These are phyloP conservation scores for Wickerhamiella azymoides DNA, from an alignment of 805 yeast genomes.

Conservation along the genomic window DNA sequence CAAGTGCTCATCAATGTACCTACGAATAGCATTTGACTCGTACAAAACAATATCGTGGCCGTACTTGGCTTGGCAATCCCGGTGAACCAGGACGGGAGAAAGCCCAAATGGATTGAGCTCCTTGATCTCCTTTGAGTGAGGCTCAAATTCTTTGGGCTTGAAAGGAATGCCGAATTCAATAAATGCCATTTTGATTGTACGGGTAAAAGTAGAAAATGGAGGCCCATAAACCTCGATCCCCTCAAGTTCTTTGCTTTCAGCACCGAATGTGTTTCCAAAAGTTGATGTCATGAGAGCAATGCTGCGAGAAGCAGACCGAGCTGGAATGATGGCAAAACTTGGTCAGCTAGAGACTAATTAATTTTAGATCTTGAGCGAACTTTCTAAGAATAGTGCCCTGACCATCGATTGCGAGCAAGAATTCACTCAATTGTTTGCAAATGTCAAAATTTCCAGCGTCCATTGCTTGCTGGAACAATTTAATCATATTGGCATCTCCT, in stretches of 20 bases:
- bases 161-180: background rate
- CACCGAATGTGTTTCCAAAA: background rate
- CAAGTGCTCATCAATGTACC: background rate
- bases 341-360: background rate
- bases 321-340: background rate
- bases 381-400: background rate
- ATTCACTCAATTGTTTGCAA: conserved; percentile 28
- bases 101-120: background rate
- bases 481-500: conserved; percentile 18
- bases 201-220: background rate
- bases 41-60: background rate
- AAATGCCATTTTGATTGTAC: background rate
- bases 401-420: conserved; percentile 16
- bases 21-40: background rate
- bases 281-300: background rate
- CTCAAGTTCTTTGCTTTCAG: background rate
- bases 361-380: conserved; percentile 7
- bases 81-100: background rate
- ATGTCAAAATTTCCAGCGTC: conserved; percentile 24
- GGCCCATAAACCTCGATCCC: background rate
- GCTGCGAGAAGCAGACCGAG: background rate
- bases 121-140: background rate
- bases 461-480: conserved; percentile 25
- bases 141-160: background rate
- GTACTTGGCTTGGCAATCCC: background rate